Base-by-base conservation (phyloP, 768 basidiomycete species). In the Paxillus rubicundulus region DNA sequence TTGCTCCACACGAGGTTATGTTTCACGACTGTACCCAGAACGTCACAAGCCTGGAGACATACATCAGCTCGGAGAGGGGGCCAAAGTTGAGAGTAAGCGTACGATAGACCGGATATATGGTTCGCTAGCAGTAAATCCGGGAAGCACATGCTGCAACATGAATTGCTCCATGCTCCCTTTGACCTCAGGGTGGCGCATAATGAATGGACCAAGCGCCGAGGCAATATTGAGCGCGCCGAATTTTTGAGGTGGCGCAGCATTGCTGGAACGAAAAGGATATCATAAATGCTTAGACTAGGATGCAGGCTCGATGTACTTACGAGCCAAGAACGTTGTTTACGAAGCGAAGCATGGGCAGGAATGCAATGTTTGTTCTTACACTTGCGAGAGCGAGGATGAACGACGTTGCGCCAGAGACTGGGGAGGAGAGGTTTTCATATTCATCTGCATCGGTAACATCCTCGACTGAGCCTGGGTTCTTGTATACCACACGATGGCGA, bases 201-300 rank as follows among this genome's bases (percentile, higher is more conserved):
- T 87, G 73, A 87, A 85, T 0, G 82, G 81, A 0, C 84, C 85
- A 4, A 95, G 77, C 0, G 84, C 83, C 27, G 85, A 79, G 10
- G 84, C 84, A 80, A 94, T 90, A 61, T 89, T 89, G 34, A 96
- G 75, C 2, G 89, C 93, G 42, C 92, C 93, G 61, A 88, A 95
- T 42, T 84, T 82, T 57, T 94, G 85, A 20, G 80, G 71, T 5
- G 88, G 67, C 2, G 80, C 54, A 2, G 84, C 75, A 42, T 73
- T 72, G n/a, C 78, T 79, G 53, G 65, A 38, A 21, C 4, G 30
- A 30, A 30, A 24, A 48, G 9, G 7, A 18, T 5, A 20, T 14
- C 18, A 42, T 58, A 49, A 50, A 21, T 30, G 14, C 10, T 16
- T 9, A 9, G 2, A 39, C 17, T 24, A 1, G 4, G 4, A 47